Percentiles rank a stretch among this genome's conserved stretches.
phyloP scores from a whole-genome alignment of 495 filamentous ascomycete species.

The Hyaloscypha hepaticicola region DNA sequence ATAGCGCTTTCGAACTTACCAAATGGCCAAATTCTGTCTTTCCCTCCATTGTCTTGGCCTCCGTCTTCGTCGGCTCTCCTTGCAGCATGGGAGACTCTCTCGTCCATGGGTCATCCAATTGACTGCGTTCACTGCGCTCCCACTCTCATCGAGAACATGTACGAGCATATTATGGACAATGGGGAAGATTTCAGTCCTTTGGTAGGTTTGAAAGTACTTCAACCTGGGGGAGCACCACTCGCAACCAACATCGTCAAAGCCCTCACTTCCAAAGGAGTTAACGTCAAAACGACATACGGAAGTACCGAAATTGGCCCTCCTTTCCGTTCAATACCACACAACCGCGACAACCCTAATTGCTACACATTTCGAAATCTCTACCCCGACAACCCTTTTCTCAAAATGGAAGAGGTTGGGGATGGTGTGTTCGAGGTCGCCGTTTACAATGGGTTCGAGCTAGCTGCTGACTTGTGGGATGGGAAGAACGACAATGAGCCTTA shows the following conservation, averaged over 20 bases:
- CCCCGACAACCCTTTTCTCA: conserved; percentile 27
- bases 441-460: conserved; percentile 31
- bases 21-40: conserved; percentile 31
- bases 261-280: conserved; percentile 25
- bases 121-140: conserved; percentile 31
- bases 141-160: conserved; percentile 32
- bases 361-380: conserved; percentile 31
- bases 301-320: conserved; percentile 33
- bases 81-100: conserved; percentile 26
- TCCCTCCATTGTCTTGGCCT: conserved; percentile 28
- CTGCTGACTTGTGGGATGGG: conserved; percentile 30
- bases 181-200: conserved; percentile 29
- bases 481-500: conserved; percentile 26
- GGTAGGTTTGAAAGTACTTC: conserved; percentile 27
- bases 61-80: conserved; percentile 27
- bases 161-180: conserved; percentile 26
- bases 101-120: conserved; percentile 26
- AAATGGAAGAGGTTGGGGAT: conserved; percentile 31
- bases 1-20: conserved; percentile 31
- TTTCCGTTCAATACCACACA: conserved; percentile 30
- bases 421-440: conserved; percentile 29
- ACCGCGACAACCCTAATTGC: conserved; percentile 20
- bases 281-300: conserved; percentile 32
- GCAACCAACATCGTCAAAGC: conserved; percentile 24
- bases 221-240: conserved; percentile 31